A percentile compares a stretch with the other conserved stretches of the same genome.
Conservation (phyloP, 768 basidiomycete species). For the Lactarius sp. region DNA sequence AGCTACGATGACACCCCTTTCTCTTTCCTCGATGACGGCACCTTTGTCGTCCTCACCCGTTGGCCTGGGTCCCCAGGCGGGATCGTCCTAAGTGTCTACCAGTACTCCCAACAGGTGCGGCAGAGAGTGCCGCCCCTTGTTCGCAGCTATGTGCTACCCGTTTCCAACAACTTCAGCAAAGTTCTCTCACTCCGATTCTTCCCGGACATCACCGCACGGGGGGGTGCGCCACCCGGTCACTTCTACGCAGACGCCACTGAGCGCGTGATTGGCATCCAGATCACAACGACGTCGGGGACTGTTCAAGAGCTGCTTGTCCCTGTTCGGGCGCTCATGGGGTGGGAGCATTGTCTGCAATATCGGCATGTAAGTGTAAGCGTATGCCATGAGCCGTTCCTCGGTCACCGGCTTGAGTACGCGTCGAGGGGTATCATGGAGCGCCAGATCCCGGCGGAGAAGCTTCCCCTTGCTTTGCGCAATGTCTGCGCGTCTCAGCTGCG, state of each 20-base stretch:
- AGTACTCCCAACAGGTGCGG: not conserved
- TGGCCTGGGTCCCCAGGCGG: not conserved
- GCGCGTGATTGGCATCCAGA: constrained; percentile 5
- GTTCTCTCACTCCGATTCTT: constrained; percentile 5
- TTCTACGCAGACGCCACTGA: constrained; percentile 1
- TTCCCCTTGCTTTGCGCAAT: not conserved
- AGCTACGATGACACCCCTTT: too few species aligned
- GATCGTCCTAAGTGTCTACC: constrained; percentile 3
- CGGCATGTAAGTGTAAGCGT: not conserved
- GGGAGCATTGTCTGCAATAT: too few species aligned
- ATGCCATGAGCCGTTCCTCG: not conserved
- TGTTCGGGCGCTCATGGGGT: not conserved
- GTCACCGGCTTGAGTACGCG: constrained; percentile 1
- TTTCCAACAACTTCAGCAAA: not conserved
- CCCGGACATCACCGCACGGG: constrained; percentile 5
- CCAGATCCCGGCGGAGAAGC: not conserved
- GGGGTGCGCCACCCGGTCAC: constrained; percentile 3
- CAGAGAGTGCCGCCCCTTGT: not conserved
- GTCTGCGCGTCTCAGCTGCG: not conserved
- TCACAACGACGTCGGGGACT: not conserved
- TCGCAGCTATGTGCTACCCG: constrained; percentile 2
- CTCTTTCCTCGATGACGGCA: not conserved
- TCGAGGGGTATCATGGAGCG: not conserved
- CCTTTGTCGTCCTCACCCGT: not conserved
- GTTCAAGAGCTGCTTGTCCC: constrained; percentile 7